These are phyloP conservation scores for Mortierella alpina DNA, from an alignment of 192 early-diverging fungal species.

Conservation along the genomic window DNA sequence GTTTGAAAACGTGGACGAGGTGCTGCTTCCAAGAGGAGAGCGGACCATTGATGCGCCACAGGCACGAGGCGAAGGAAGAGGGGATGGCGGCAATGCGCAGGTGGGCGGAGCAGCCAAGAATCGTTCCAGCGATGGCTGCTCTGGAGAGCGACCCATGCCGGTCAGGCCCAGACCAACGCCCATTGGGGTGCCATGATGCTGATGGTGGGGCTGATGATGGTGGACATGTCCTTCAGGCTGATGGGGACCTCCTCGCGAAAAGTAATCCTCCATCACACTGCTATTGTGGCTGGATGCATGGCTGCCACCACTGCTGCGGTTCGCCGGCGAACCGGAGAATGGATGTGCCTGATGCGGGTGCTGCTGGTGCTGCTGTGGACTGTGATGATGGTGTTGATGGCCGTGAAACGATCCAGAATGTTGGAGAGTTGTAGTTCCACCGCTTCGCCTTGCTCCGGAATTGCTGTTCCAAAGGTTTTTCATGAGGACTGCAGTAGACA, in stretches of 20 bases:
- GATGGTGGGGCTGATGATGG: not conserved
- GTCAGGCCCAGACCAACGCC: conserved; percentile 23
- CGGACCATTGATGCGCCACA: not conserved
- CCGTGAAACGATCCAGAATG: conserved; percentile 7
- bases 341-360: not conserved
- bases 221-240: not conserved
- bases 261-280: conserved; percentile 25
- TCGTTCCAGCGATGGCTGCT: conserved; percentile 4
- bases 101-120: conserved; percentile 11
- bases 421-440: conserved; percentile 4
- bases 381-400: not conserved
- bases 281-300: not conserved
- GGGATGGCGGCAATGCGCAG: conserved; percentile 4
- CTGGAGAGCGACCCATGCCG: conserved; percentile 6
- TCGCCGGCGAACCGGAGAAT: not conserved
- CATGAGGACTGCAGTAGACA: conserved; percentile 37
- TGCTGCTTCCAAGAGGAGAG: not conserved
- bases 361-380: conserved; percentile 5
- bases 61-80: not conserved
- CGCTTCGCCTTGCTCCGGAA: conserved; percentile 5
- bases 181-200: not conserved
- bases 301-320: conserved; percentile 17
- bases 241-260: not conserved
- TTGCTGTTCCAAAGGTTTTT: conserved; percentile 31
- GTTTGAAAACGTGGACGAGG: not conserved